Percentiles rank a stretch among this genome's conserved stretches.
These are phyloP conservation scores for Aschersonia sp. DNA, from an alignment of 2,329 filamentous ascomycete genomes.

Conservation along the genomic window DNA sequence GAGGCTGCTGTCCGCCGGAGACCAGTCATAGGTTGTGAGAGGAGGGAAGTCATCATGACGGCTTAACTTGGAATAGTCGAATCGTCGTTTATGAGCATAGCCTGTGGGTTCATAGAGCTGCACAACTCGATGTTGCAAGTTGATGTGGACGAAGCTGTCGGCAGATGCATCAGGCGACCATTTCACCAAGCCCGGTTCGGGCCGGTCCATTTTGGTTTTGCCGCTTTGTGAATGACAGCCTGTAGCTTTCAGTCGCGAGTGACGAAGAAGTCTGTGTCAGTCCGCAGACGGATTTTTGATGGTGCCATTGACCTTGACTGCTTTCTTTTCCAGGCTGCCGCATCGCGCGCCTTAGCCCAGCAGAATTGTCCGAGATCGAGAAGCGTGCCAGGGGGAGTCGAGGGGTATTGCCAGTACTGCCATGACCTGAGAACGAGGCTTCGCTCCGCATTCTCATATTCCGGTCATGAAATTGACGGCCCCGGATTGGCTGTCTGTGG, in stretches of 20 bases:
- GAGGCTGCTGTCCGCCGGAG: slow-evolving; percentile 44
- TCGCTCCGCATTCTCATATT: neutral
- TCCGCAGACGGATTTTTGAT: neutral
- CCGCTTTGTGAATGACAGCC: no score
- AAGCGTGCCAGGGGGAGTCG: no score
- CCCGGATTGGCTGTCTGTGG: neutral
- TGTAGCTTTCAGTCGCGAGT: no score
- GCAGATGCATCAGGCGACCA: slow-evolving; percentile 47
- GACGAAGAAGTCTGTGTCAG: no score
- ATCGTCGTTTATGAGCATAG: slow-evolving; percentile 38
- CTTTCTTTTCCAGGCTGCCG: neutral
- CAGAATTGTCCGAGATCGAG: no score
- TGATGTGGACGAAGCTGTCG: slow-evolving; percentile 51
- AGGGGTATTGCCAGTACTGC: no score
- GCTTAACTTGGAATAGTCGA: slow-evolving; percentile 41
- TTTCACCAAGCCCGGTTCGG: slow-evolving; percentile 48
- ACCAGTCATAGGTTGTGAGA: slow-evolving; percentile 54
- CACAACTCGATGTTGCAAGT: slow-evolving; percentile 46
- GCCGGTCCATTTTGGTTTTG: slow-evolving; percentile 33
- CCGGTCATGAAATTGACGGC: neutral
- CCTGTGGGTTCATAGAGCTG: slow-evolving; percentile 50
- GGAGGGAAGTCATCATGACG: slow-evolving; percentile 50
- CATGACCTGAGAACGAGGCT: neutral
- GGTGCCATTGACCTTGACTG: slow-evolving; percentile 2
- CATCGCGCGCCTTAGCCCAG: slow-evolving; percentile 1